Conservation (phyloP, 108 stramenopile species). For the Parietichytrium sp. region DNA sequence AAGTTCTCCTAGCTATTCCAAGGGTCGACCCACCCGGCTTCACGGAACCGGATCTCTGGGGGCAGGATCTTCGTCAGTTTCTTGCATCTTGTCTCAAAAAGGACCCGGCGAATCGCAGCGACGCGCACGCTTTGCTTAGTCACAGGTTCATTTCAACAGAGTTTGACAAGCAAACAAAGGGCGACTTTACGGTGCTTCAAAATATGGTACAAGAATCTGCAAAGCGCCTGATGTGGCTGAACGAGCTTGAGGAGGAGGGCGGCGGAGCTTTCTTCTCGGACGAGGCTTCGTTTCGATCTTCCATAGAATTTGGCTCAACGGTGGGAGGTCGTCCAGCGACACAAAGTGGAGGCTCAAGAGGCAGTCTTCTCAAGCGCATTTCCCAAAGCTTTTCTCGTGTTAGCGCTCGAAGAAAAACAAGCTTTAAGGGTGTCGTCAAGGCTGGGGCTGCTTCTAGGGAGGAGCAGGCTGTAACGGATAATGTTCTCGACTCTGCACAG, state of each 20-base stretch:
- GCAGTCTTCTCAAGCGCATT: background rate
- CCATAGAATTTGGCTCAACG: background rate
- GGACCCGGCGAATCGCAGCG: constrained; percentile 44
- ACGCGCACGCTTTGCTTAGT: constrained; percentile 35
- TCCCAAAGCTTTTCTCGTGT: no score
- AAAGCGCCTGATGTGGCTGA: constrained; percentile 1
- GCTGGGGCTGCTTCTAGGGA: no score
- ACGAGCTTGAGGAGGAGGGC: background rate
- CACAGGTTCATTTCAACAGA: constrained; percentile 41
- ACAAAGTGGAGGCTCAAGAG: background rate
- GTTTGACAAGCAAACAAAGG: background rate
- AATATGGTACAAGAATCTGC: background rate
- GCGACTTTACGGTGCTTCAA: background rate
- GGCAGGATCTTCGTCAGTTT: constrained; percentile 49
- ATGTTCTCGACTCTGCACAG: no score
- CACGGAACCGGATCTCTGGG: constrained; percentile 55
- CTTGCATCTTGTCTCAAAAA: constrained; percentile 47
- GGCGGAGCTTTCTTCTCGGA: background rate
- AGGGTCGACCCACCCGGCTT: constrained; percentile 55
- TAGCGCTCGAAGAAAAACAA: no score
- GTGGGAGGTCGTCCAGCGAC: background rate
- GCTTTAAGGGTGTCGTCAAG: no score
- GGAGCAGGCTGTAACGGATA: no score
- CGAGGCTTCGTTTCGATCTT: background rate
- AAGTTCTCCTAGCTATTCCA: constrained; percentile 63